These are phyloP conservation scores for Trypethelium eluteriae DNA, from an alignment of 495 filamentous ascomycete species.

Conservation along the genomic window DNA sequence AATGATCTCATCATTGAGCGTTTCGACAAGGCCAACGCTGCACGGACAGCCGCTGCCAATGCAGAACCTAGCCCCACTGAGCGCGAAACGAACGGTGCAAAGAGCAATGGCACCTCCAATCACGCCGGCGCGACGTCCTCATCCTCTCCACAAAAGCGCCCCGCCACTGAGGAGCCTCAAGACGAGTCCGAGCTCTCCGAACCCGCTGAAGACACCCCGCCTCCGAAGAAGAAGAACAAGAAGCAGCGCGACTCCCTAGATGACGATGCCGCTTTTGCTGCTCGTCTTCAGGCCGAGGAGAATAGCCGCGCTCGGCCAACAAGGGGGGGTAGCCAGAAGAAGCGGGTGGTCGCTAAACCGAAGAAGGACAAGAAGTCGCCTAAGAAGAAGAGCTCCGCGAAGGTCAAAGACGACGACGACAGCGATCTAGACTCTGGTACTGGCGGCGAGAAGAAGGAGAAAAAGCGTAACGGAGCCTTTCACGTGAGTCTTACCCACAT, in stretches of 20 bases:
- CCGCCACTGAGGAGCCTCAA: constrained; percentile 40
- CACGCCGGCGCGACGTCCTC: constrained; percentile 10
- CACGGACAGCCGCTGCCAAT: constrained; percentile 24
- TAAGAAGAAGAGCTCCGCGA: constrained; percentile 69
- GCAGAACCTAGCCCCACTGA: constrained; percentile 24
- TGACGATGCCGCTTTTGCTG: constrained; percentile 77
- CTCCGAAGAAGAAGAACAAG: constrained; percentile 52
- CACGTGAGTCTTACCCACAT: constrained; percentile 44
- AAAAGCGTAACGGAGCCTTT: constrained; percentile 61
- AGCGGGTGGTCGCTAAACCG: constrained; percentile 32
- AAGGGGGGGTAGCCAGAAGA: constrained; percentile 51
- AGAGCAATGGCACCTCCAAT: constrained; percentile 18
- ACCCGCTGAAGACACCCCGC: constrained; percentile 33
- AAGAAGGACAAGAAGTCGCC: constrained; percentile 57
- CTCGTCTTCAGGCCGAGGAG: constrained; percentile 84
- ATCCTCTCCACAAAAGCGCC: constrained; percentile 29
- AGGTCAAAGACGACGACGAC: constrained; percentile 69
- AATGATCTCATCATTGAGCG: constrained; percentile 79
- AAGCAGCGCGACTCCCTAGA: constrained; percentile 47
- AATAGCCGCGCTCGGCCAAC: constrained; percentile 67
- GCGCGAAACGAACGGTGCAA: constrained; percentile 39
- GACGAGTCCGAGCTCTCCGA: constrained; percentile 42
- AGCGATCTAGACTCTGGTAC: constrained; percentile 61
- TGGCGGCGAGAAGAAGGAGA: constrained; percentile 43
- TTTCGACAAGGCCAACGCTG: constrained; percentile 70